A percentile compares a stretch with the other conserved stretches of the same genome.
phyloP scores from a whole-genome alignment of 441 rosid genomes.

The Flueggea neowawraea region DNA sequence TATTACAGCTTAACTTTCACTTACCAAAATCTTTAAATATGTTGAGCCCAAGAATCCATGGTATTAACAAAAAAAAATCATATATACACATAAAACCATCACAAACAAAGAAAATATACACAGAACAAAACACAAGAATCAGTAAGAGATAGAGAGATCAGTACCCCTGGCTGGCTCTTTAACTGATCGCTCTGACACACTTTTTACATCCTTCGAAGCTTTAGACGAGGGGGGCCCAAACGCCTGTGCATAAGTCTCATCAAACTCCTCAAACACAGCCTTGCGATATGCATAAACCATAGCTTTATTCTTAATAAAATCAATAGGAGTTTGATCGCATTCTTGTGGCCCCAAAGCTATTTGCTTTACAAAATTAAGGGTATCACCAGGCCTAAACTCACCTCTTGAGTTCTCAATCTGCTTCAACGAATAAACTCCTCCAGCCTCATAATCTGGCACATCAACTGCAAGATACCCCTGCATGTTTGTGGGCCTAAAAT shows the following conservation, averaged over 20 bases:
- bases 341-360: constrained; percentile 56
- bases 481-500: constrained; percentile 59
- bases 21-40: no score
- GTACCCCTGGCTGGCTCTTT: constrained; percentile 68
- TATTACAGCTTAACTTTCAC: no score
- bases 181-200: constrained; percentile 28
- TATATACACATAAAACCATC: no score
- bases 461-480: constrained; percentile 78
- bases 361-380: constrained; percentile 56
- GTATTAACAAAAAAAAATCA: neutral
- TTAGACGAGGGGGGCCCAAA: constrained; percentile 61
- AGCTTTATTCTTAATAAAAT: constrained; percentile 61
- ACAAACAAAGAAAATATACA: neutral
- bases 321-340: constrained; percentile 34
- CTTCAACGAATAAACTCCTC: constrained; percentile 59
- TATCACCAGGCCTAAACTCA: constrained; percentile 49
- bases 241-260: constrained; percentile 93
- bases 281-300: constrained; percentile 59
- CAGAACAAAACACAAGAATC: no score
- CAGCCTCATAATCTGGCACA: constrained; percentile 81
- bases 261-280: constrained; percentile 92
- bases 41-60: no score
- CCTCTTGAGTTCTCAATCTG: constrained; percentile 77
- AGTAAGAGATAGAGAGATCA: constrained; percentile 7
- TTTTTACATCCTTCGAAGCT: constrained; percentile 26